Base-by-base conservation (phyloP, 495 filamentous ascomycete species). In the Neohortaea acidophila region DNA sequence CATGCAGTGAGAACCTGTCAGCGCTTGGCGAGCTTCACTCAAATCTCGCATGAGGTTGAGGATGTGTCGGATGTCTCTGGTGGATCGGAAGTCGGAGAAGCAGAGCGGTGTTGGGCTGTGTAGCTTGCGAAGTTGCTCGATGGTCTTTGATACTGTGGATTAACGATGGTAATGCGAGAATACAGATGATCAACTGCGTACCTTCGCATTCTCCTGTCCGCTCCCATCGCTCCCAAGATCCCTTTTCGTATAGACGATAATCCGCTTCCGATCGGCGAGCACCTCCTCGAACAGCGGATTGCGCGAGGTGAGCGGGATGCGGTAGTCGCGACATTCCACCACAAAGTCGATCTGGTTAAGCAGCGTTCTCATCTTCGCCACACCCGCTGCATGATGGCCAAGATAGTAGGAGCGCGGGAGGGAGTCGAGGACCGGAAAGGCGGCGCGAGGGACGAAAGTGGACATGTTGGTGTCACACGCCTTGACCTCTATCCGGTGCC, bases 321-420 rank as follows among this genome's bases (percentile, higher is more conserved):
- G 78, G 54, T 82, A 87, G 60, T 99, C 89, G 36, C 89, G 80
- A 59, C 86, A 94, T 60, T 99, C 89, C 40, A 99, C 73, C 34
- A 99, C 72, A 31, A 96, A 77, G 46, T 85, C 81, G 40, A 93
- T 80, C 33, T 73, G 69, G 30, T 73, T 73, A 32, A 99, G 71
- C 61, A 79, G 67, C 39, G 72, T 74, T 58, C 81, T 81, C 81
- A 99, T 96, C 55, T 79, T 77, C 14, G 63, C 62, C 15, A 96
- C 64, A n/a, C 81, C 89, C 24, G 79, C 66, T 30, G 69, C 67
- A 65, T 99, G 89, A 57, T 99, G 89, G 40, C 89, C 89, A n/a
- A 96, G 73, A 67, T 79, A 99, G 65, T 94, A 99, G 39, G 91
- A 89, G 18, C 82, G 73, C 11, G 82, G 79, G 40, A 96, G 74